These are phyloP conservation scores for Sporothrix brasiliensis DNA, from an alignment of 2,329 filamentous ascomycete species.

Conservation along the genomic window DNA sequence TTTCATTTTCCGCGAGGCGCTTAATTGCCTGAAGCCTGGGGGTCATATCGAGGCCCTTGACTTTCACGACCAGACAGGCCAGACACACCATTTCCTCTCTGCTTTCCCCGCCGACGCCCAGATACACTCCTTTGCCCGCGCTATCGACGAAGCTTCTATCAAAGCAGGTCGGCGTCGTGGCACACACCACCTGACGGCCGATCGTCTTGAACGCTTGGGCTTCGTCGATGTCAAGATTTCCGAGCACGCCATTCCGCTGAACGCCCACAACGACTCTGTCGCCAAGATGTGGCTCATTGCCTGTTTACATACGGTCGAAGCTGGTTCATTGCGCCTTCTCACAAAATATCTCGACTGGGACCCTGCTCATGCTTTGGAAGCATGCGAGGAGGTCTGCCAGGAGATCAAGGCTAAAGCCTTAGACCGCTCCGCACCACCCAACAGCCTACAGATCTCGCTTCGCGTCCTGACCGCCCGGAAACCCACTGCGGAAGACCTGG, in stretches of 20 bases:
- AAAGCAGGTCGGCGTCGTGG: slow-evolving; percentile 35
- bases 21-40: slow-evolving; percentile 56
- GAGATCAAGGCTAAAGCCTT: slow-evolving; percentile 55
- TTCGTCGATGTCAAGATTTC: slow-evolving; percentile 51
- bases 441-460: slow-evolving; percentile 52
- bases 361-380: slow-evolving; percentile 51
- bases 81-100: slow-evolving; percentile 40
- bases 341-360: slow-evolving; percentile 59
- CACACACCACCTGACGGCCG: slow-evolving; percentile 36
- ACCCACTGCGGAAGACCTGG: slow-evolving; percentile 42
- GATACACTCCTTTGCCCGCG: slow-evolving; percentile 45
- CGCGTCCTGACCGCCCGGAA: slow-evolving; percentile 56
- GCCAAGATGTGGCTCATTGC: slow-evolving; percentile 52
- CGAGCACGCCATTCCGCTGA: slow-evolving; percentile 52
- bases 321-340: slow-evolving; percentile 53
- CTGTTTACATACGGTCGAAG: slow-evolving; percentile 48
- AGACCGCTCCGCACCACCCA: slow-evolving; percentile 43
- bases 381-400: slow-evolving; percentile 52
- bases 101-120: slow-evolving; percentile 46
- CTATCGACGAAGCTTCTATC: slow-evolving; percentile 51
- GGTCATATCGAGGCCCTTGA: slow-evolving; percentile 57
- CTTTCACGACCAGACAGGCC: slow-evolving; percentile 44
- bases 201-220: slow-evolving; percentile 47
- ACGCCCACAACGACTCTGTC: slow-evolving; percentile 48
- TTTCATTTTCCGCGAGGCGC: slow-evolving; percentile 57